phyloP scores from a whole-genome alignment of 2,329 filamentous ascomycete genomes.

The Ilyonectria mors-panacis region DNA sequence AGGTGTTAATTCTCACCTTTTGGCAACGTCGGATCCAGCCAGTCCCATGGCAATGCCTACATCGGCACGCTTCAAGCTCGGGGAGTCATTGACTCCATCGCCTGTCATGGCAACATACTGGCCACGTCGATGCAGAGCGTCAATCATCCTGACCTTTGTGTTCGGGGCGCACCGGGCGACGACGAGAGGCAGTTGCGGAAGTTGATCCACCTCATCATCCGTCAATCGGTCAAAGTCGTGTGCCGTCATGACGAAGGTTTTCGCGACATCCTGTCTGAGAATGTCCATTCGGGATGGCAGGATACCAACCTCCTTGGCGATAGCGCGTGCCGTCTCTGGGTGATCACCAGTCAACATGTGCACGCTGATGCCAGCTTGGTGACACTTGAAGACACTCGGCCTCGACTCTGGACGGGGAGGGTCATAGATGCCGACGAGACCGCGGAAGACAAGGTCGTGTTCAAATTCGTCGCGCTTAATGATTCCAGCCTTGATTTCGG shows the following conservation, averaged over 20 bases:
- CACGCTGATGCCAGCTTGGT: conserved; percentile 74
- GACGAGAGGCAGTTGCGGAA: conserved; percentile 76
- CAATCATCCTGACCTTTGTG: conserved; percentile 83
- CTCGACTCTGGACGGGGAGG: conserved; percentile 78
- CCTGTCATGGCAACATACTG: conserved; percentile 81
- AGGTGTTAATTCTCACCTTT: conserved; percentile 58
- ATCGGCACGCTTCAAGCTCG: conserved; percentile 76
- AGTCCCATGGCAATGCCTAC: conserved; percentile 81
- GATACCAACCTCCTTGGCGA: conserved; percentile 76
- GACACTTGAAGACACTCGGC: conserved; percentile 70
- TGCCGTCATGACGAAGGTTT: conserved; percentile 76
- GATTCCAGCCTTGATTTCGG: background rate
- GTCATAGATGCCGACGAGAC: conserved; percentile 81
- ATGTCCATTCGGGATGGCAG: conserved; percentile 66
- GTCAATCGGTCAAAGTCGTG: conserved; percentile 76
- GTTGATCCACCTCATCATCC: conserved; percentile 73
- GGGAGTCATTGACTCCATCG: conserved; percentile 80
- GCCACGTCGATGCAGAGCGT: conserved; percentile 76
- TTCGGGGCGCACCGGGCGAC: conserved; percentile 79
- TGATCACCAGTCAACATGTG: conserved; percentile 81
- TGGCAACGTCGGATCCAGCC: conserved; percentile 79
- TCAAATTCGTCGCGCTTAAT: conserved; percentile 70
- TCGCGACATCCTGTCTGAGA: conserved; percentile 67
- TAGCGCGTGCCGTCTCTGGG: conserved; percentile 74
- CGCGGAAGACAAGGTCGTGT: conserved; percentile 75